A percentile compares a stretch with the other conserved stretches of the same genome.
phyloP scores from a whole-genome alignment of 345 rosid species.

The Passiflora organensis region DNA sequence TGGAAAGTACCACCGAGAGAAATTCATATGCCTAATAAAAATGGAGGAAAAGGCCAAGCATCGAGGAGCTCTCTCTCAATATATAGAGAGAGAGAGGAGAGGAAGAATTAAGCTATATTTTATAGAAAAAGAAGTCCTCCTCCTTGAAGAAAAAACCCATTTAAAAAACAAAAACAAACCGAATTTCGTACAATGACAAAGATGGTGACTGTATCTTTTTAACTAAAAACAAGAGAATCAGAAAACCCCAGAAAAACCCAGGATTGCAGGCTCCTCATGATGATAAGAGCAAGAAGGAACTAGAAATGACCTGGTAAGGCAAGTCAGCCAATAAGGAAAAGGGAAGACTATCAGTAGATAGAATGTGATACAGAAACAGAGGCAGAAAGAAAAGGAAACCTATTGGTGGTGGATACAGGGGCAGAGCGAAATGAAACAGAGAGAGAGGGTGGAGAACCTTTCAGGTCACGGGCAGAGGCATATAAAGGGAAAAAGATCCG shows the following conservation, averaged over 20 bases:
- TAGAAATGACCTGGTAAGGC: slow-evolving; percentile 20
- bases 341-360: background rate
- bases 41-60: slow-evolving; percentile 33
- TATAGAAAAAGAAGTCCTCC: background rate
- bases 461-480: slow-evolving; percentile 15
- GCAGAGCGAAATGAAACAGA: background rate
- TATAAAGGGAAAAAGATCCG: slow-evolving; percentile 13
- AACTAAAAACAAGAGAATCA: slow-evolving; percentile 10
- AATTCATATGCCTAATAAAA: slow-evolving; percentile 2
- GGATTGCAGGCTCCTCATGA: background rate
- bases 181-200: background rate
- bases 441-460: no score
- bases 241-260: slow-evolving; percentile 26
- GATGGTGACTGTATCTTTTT: no score
- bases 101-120: slow-evolving; percentile 8
- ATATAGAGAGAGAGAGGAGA: slow-evolving; percentile 4
- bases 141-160: no score
- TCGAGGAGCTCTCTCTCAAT: no score
- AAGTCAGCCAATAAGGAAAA: slow-evolving; percentile 18
- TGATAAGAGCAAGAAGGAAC: no score
- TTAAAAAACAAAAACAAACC: background rate
- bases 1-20: slow-evolving; percentile 6
- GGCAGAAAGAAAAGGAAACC: background rate
- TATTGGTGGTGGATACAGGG: background rate
- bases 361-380: background rate